phyloP scores from a whole-genome alignment of 2,329 filamentous ascomycete species.

The Fusarium brachygibbosum region DNA sequence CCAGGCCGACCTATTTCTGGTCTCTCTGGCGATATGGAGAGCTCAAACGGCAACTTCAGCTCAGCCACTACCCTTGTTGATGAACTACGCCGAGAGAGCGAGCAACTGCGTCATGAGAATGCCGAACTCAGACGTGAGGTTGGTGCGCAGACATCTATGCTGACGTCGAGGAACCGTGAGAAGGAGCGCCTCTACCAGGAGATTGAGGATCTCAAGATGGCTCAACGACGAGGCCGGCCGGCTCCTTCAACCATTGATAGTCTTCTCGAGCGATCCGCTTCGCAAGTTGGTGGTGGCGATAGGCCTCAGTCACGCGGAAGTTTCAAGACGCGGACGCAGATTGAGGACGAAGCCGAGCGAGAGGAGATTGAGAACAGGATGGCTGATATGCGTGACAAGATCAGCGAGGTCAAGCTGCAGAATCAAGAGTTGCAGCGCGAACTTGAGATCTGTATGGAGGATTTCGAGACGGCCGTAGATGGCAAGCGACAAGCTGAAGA shows the following conservation, averaged over 20 bases:
- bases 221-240: slow-evolving; percentile 77
- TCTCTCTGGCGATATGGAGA: slow-evolving; percentile 65
- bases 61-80: slow-evolving; percentile 78
- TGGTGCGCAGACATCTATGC: slow-evolving; percentile 95
- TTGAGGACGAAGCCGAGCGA: slow-evolving; percentile 79
- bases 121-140: slow-evolving; percentile 92
- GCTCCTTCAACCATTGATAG: slow-evolving; percentile 82
- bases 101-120: slow-evolving; percentile 90
- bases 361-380: slow-evolving; percentile 89
- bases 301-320: slow-evolving; percentile 82
- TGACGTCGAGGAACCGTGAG: slow-evolving; percentile 94
- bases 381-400: slow-evolving; percentile 85
- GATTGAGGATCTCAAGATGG: slow-evolving; percentile 95
- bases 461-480: slow-evolving; percentile 80
- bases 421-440: slow-evolving; percentile 91
- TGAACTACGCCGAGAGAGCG: slow-evolving; percentile 77
- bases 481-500: slow-evolving; percentile 72
- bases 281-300: slow-evolving; percentile 77
- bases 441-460: slow-evolving; percentile 81
- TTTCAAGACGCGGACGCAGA: slow-evolving; percentile 73
- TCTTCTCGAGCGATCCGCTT: slow-evolving; percentile 93
- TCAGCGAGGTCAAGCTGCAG: slow-evolving; percentile 87
- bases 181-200: slow-evolving; percentile 96
- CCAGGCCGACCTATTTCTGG: slow-evolving; percentile 65
- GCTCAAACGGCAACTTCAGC: slow-evolving; percentile 66